Evolutionary conservation across 2,329 filamentous ascomycete genomes (phyloP).

Genomic region (Ascochyta koolunga): DNA sequence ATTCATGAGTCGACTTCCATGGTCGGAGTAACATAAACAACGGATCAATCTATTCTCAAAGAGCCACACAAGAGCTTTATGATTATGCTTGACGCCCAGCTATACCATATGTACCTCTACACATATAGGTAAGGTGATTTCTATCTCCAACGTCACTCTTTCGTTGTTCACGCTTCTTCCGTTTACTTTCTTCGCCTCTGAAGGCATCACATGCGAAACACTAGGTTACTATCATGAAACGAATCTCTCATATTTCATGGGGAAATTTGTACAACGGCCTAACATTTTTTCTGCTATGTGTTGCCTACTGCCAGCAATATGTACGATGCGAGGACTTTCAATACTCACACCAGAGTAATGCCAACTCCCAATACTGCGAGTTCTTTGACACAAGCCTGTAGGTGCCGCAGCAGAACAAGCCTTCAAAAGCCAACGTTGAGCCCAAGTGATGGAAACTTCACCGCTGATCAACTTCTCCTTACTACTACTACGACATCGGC

Average conservation of each 20-base stretch:
- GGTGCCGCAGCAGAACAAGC: background rate
- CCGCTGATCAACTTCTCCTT: no score
- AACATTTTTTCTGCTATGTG: conserved; percentile 26
- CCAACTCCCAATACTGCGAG: conserved; percentile 30
- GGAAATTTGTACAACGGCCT: conserved; percentile 31
- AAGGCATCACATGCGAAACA: conserved; percentile 16
- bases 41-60: background rate
- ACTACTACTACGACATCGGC: no score
- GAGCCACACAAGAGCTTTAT: background rate
- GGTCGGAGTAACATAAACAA: background rate
- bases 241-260: conserved; percentile 25
- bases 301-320: conserved; percentile 26
- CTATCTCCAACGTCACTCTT: background rate
- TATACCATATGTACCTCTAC: background rate
- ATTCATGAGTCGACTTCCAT: background rate
- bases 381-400: conserved; percentile 26
- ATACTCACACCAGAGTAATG: conserved; percentile 26
- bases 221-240: conserved; percentile 18
- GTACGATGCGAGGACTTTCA: conserved; percentile 24
- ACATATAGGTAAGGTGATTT: background rate
- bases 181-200: background rate
- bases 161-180: background rate
- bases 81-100: background rate
- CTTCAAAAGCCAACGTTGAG: background rate
- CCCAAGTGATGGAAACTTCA: background rate